phyloP scores from a whole-genome alignment of 495 filamentous ascomycete species.

The Hypoxylon crocopeplum region DNA sequence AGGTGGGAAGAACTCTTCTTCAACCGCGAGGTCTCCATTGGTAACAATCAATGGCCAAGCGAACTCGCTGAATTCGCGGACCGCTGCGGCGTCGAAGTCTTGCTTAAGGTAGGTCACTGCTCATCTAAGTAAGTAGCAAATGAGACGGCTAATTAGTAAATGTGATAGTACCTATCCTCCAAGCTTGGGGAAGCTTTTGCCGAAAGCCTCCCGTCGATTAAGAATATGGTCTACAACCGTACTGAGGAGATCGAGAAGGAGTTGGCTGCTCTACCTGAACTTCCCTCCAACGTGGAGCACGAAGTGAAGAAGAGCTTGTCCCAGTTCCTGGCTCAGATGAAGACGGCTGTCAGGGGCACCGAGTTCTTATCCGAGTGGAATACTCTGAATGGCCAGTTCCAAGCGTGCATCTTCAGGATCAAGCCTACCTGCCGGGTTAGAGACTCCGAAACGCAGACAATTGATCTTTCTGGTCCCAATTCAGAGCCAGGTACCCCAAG shows the following conservation, averaged over 20 bases:
- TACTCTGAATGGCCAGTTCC: constrained; percentile 45
- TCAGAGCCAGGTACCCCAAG: constrained; percentile 32
- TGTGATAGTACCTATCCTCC: constrained; percentile 34
- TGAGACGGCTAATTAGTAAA: constrained; percentile 6
- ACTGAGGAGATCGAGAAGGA: constrained; percentile 54
- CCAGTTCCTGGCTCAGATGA: constrained; percentile 49
- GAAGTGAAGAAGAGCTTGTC: constrained; percentile 52
- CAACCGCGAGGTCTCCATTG: constrained; percentile 33
- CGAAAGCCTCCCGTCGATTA: constrained; percentile 62
- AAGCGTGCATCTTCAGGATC: constrained; percentile 41
- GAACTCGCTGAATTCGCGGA: constrained; percentile 54
- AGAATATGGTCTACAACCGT: constrained; percentile 60
- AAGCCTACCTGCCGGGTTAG: constrained; percentile 55
- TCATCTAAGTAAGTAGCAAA: background rate
- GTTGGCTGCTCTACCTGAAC: constrained; percentile 60
- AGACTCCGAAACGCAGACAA: constrained; percentile 36
- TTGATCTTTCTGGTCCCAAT: constrained; percentile 39
- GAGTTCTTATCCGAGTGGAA: constrained; percentile 44
- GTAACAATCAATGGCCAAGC: constrained; percentile 48
- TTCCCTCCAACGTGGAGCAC: constrained; percentile 58
- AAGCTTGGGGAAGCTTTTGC: constrained; percentile 39
- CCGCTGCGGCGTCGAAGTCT: constrained; percentile 63
- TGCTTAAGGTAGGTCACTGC: constrained; percentile 53
- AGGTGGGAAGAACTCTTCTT: constrained; percentile 69
- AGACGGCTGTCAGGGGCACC: constrained; percentile 39